Conservation (phyloP, 805 yeast genomes). For the Saturnispora zaruensis region DNA sequence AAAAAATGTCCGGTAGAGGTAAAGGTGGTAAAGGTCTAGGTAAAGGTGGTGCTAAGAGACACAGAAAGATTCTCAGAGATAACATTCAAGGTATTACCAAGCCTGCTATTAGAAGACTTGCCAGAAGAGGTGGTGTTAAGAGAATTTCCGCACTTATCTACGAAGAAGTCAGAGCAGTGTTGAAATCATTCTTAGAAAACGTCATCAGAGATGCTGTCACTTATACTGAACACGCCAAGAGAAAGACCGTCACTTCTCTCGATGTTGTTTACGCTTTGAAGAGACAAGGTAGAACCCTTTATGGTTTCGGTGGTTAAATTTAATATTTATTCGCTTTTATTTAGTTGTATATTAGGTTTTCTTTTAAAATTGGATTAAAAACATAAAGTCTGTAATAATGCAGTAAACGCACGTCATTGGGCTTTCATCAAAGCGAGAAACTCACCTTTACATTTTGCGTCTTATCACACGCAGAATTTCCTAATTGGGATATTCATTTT, state of each 20-base stretch:
- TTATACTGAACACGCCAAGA: constrained; percentile 99
- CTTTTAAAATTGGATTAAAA: constrained; percentile 3
- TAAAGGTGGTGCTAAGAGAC: constrained; percentile 99
- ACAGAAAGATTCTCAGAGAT: constrained; percentile 98
- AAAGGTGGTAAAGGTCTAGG: constrained; percentile 99
- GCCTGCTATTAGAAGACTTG: constrained; percentile 99
- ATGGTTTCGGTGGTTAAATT: constrained; percentile 98
- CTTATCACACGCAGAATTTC: background rate
- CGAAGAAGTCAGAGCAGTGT: constrained; percentile 97
- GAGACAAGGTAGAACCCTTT: constrained; percentile 99
- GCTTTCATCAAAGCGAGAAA: too few relatives aligned
- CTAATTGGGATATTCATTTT: background rate
- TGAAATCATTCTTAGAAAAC: constrained; percentile 91
- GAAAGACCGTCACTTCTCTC: constrained; percentile 98
- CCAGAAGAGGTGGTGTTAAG: constrained; percentile 99
- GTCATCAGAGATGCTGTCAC: constrained; percentile 99
- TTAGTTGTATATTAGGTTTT: constrained; percentile 10
- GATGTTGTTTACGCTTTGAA: constrained; percentile 98
- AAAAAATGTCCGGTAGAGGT: constrained; percentile 94
- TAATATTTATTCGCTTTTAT: constrained; percentile 1
- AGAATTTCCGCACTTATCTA: constrained; percentile 98
- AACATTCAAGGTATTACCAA: constrained; percentile 99
- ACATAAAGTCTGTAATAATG: background rate
- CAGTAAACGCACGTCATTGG: too few relatives aligned
- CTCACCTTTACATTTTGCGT: background rate